Evolutionary conservation across 306 rosid species (phyloP).

Genomic region (Casuarina cunninghamiana): DNA sequence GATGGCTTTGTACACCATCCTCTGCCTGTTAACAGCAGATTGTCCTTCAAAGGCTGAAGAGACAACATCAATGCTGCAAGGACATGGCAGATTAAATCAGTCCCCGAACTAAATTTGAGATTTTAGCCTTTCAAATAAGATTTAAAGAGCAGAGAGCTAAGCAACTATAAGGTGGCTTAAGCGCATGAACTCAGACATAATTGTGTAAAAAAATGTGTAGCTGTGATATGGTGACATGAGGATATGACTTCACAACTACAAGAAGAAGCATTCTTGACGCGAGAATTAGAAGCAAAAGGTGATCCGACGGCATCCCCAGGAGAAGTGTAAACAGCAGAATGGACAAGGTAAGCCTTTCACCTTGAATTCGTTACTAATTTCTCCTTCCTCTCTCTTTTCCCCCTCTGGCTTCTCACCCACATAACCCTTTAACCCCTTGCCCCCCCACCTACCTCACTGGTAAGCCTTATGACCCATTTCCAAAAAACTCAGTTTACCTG

Average conservation of each 20-base stretch:
- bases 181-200: neutral
- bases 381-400: too few relatives aligned
- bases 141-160: neutral
- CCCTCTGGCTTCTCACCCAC: too few relatives aligned
- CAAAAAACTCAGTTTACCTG: too few relatives aligned
- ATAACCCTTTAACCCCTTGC: too few relatives aligned
- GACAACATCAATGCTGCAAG: constrained; percentile 74
- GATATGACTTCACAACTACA: neutral
- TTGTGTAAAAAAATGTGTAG: neutral
- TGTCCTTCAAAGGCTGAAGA: constrained; percentile 84
- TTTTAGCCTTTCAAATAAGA: neutral
- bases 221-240: neutral
- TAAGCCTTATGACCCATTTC: too few relatives aligned
- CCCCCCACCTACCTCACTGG: too few relatives aligned
- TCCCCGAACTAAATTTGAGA: neutral
- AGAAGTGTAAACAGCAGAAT: neutral
- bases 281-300: neutral
- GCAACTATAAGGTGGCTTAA: neutral
- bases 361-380: too few relatives aligned
- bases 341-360: neutral
- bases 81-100: neutral
- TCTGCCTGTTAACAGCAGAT: constrained; percentile 89
- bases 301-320: neutral
- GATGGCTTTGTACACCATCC: constrained; percentile 95
- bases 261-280: neutral